Percentiles rank a stretch among this genome's conserved stretches.
Evolutionary conservation across 2,329 filamentous ascomycete species (phyloP).

Genomic region (Pseudomassariella vexata): DNA sequence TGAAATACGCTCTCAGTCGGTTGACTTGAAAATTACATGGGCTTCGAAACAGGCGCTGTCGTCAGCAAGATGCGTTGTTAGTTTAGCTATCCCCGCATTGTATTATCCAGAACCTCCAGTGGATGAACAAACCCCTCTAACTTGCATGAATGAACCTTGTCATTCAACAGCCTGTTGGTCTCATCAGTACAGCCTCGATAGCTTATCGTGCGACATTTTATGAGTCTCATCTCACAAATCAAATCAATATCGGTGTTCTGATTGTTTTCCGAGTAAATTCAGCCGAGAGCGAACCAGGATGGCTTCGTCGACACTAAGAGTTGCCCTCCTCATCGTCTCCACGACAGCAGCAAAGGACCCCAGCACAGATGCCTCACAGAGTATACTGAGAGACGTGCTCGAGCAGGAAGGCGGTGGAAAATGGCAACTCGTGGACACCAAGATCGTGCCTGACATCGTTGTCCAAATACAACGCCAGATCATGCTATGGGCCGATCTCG

Average conservation of each 20-base stretch:
- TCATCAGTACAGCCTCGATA: too few relatives aligned
- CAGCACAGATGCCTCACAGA: conserved; percentile 68
- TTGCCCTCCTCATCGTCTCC: conserved; percentile 80
- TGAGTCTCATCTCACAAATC: too few relatives aligned
- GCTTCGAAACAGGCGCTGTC: too few relatives aligned
- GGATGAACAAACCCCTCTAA: neutral
- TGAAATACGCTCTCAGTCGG: too few relatives aligned
- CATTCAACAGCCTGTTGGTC: too few relatives aligned
- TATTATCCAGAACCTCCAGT: neutral
- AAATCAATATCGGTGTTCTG: too few relatives aligned
- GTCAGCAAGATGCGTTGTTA: too few relatives aligned
- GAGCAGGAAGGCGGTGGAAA: conserved; percentile 56
- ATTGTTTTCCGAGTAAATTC: too few relatives aligned
- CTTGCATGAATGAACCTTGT: neutral
- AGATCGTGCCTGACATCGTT: conserved; percentile 75
- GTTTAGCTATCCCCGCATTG: neutral
- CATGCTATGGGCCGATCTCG: conserved; percentile 65
- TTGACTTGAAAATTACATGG: too few relatives aligned
- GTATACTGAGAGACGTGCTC: conserved; percentile 64
- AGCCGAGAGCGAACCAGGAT: conserved; percentile 21
- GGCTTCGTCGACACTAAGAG: conserved; percentile 48
- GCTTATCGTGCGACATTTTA: too few relatives aligned
- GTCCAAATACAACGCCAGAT: conserved; percentile 71
- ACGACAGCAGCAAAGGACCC: conserved; percentile 81
- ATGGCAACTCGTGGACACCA: conserved; percentile 65